phyloP scores from a whole-genome alignment of 2,329 filamentous ascomycete species.

The Nectriaceae sp. region DNA sequence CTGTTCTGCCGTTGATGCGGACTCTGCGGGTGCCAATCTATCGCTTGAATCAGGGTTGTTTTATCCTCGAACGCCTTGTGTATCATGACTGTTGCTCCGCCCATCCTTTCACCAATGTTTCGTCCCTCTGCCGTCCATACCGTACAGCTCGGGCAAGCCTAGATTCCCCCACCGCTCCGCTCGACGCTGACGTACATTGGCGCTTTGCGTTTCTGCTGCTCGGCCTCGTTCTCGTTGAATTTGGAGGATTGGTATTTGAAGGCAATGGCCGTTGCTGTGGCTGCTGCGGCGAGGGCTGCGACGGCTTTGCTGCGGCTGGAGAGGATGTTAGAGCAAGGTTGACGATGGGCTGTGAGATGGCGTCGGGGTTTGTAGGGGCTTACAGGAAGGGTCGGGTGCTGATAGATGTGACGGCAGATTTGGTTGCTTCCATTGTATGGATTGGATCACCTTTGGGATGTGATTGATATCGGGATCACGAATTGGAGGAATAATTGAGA shows the following conservation, averaged over 20 bases:
- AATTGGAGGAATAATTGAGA: too few relatives aligned
- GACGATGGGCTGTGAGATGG: too few relatives aligned
- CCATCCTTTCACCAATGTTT: too few relatives aligned
- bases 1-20: too few relatives aligned
- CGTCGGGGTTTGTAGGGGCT: slow-evolving; percentile 1
- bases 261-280: slow-evolving; percentile 28
- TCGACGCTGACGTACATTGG: slow-evolving; percentile 53
- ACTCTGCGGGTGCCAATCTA: background rate
- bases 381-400: slow-evolving; percentile 24
- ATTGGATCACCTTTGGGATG: background rate
- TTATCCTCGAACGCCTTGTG: too few relatives aligned
- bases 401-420: slow-evolving; percentile 13
- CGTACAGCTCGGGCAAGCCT: too few relatives aligned
- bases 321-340: background rate
- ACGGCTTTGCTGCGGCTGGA: slow-evolving; percentile 38
- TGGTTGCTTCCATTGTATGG: slow-evolving; percentile 13
- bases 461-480: too few relatives aligned
- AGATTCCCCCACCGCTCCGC: slow-evolving; percentile 51
- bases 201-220: slow-evolving; percentile 38
- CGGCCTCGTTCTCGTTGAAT: slow-evolving; percentile 44
- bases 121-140: background rate
- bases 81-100: too few relatives aligned
- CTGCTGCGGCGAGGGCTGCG: slow-evolving; percentile 34
- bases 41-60: background rate
- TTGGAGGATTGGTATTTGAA: slow-evolving; percentile 38